These are phyloP conservation scores for Trametes gibbosa DNA, from an alignment of 768 basidiomycete species.

Conservation along the genomic window DNA sequence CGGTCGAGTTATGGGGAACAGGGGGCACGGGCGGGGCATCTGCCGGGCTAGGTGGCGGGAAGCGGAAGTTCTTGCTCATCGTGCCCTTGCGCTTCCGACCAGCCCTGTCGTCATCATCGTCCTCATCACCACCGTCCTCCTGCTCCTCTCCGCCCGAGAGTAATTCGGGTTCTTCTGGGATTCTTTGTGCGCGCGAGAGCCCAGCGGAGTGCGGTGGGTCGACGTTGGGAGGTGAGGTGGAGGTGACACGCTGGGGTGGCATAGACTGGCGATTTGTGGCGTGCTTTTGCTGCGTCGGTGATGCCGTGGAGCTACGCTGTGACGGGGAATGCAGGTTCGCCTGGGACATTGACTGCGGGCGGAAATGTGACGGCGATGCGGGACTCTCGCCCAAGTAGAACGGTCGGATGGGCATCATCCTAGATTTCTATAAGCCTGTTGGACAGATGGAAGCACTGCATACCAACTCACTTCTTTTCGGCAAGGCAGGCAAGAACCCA, in stretches of 20 bases:
- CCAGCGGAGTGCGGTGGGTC: constrained; percentile 35
- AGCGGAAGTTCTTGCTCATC: constrained; percentile 53
- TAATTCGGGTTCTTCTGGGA: constrained; percentile 46
- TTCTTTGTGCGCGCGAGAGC: constrained; percentile 27
- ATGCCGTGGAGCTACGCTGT: constrained; percentile 31
- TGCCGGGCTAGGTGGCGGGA: constrained; percentile 32
- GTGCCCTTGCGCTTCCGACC: constrained; percentile 52
- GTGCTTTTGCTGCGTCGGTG: constrained; percentile 30
- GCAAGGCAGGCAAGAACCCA: constrained; percentile 90
- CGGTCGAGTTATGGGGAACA: constrained; percentile 8
- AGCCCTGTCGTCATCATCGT: constrained; percentile 14
- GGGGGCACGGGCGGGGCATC: constrained; percentile 31
- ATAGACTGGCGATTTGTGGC: constrained; percentile 63
- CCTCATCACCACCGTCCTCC: constrained; percentile 1
- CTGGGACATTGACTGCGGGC: constrained; percentile 79
- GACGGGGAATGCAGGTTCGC: constrained; percentile 49
- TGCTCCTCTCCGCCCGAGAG: constrained; percentile 34
- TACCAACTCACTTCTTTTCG: constrained; percentile 68
- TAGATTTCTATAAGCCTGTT: constrained; percentile 28
- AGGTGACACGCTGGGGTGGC: constrained; percentile 48
- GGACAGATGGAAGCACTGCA: neutral
- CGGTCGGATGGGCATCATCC: constrained; percentile 83
- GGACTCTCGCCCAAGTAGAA: constrained; percentile 79
- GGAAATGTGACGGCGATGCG: constrained; percentile 43
- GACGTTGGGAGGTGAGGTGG: constrained; percentile 42